Percentiles rank a stretch among this genome's conserved stretches.
phyloP scores from a whole-genome alignment of 768 basidiomycete genomes.

The Boletellus ananas region DNA sequence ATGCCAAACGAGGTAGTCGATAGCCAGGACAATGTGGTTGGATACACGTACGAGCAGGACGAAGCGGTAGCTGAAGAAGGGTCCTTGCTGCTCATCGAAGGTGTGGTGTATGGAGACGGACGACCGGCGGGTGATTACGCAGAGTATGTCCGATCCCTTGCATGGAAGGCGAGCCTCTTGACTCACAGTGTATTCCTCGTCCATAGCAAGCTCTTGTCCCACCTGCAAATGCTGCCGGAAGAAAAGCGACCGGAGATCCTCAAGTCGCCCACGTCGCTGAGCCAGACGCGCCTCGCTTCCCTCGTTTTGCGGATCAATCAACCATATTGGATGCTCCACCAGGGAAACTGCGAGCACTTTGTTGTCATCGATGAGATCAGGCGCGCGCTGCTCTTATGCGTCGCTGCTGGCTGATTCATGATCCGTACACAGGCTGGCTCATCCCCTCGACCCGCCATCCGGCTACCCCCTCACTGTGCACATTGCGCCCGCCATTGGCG shows the following conservation, averaged over 20 bases:
- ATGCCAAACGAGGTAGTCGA: constrained; percentile 41
- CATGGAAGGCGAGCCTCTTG: neutral
- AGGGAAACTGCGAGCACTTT: constrained; percentile 81
- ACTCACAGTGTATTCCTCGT: neutral
- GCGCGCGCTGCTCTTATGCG: constrained; percentile 29
- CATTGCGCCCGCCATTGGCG: constrained; percentile 55
- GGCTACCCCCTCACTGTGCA: constrained; percentile 70
- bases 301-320: constrained; percentile 62
- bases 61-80: constrained; percentile 28
- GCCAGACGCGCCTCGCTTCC: constrained; percentile 47
- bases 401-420: constrained; percentile 1
- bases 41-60: constrained; percentile 27
- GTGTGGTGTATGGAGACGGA: constrained; percentile 54
- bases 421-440: constrained; percentile 45
- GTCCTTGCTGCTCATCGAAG: constrained; percentile 61
- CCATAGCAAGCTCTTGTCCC: constrained; percentile 45
- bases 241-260: constrained; percentile 30
- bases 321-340: constrained; percentile 81
- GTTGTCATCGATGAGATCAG: constrained; percentile 70
- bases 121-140: constrained; percentile 51
- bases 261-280: constrained; percentile 42
- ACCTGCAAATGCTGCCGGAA: constrained; percentile 32
- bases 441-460: constrained; percentile 49
- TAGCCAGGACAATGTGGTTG: constrained; percentile 29
- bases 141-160: constrained; percentile 35